Evolutionary conservation across 148 eudicot genomes (phyloP), one percentile per base, ranked within the genome.

Genomic region (Dysphania ambrosioides): DNA sequence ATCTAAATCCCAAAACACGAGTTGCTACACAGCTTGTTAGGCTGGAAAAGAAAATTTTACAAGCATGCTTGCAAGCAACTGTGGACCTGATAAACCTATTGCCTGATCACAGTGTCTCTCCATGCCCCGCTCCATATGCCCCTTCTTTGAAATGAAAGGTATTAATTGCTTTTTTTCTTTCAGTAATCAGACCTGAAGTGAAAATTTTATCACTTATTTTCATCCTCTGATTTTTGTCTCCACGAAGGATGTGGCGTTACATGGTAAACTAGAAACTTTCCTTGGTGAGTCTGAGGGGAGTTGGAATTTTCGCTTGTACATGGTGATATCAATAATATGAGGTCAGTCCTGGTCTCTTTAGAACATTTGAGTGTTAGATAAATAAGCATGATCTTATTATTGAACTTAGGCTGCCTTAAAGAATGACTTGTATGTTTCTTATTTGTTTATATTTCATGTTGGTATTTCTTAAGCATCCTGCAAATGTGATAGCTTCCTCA

Each of bases 41-140:
- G 82, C 69, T 86, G 88, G 99, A 95, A 81, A 95, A 95, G 91
- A 95, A 85, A 81, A 92, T 95, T 49, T 77, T 95, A 57, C 88
- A 74, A 74, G 88, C 90, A 65, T 95, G 99, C 73, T 80, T 92
- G 85, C 53, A 87, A 87, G 89, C 85, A 49, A 83, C 96, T 72
- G 62, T 78, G 72, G 97, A 88, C 57, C 78, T 90, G 63, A 87
- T 92, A 72, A 63, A 83, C 78, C 84, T 83, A 85, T 79, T 95
- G 65, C 99, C 99, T 61, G 99, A 95, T 83, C 79, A 78, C 72
- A 83, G 89, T 61, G 71, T 92, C 76, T 90, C 97, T 85, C 97
- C 99, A 40, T 95, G 99, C 78, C 97, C 97, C 32, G 97, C 97
- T 77, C 97, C 92, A 79, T 88, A 88, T 84, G 91, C 97, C 42